Base-by-base conservation (phyloP, 441 rosid species). In the Gossypium lobatum region DNA sequence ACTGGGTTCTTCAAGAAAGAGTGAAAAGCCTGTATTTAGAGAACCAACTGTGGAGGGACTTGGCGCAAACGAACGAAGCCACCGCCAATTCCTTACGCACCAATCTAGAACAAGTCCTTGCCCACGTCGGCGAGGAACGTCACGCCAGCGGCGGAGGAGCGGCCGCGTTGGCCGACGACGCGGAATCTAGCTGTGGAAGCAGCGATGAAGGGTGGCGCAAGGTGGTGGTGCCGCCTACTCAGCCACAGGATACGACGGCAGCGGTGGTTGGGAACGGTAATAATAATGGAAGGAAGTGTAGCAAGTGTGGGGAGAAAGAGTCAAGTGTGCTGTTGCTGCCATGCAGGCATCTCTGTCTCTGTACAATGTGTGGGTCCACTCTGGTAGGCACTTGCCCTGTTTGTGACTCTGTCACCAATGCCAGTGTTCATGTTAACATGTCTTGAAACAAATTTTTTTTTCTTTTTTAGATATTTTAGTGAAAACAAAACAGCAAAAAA, bases 331-430 rank as follows among this genome's bases (percentile, higher is more conserved):
- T 92, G 90, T 73, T 92, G 79, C 75, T 90, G 77, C 96, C 97
- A 31, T 92, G 97, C 81, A 83, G 94, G 81, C 97, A 92, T 81
- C 79, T 90, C 37, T 90, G 93, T 84, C 78, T 92, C 63, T 89
- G 95, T 79, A 53, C 89, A 66, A 74, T 82, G 48, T 92, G 97
- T 81, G 93, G 97, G 84, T 88, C 97, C 76, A 80, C 78, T 76
- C 74, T 83, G 69, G 70, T 84, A 53, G 86, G 77, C 4, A 76
- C 80, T 55, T 92, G 97, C 82, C 97, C 93, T 63, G 87, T 85
- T 17, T 92, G 97, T 70, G 71, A 83, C 58, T 80, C 84, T 71
- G 75, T 69, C 59, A 84, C 85, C 86, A 83, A 81, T 77, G 93
- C 83, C 71, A 87, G 87, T 77, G 88, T 92, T 26, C 97, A 86